Conservation (phyloP, 768 basidiomycete genomes). For the Phanerochaete carnosa region DNA sequence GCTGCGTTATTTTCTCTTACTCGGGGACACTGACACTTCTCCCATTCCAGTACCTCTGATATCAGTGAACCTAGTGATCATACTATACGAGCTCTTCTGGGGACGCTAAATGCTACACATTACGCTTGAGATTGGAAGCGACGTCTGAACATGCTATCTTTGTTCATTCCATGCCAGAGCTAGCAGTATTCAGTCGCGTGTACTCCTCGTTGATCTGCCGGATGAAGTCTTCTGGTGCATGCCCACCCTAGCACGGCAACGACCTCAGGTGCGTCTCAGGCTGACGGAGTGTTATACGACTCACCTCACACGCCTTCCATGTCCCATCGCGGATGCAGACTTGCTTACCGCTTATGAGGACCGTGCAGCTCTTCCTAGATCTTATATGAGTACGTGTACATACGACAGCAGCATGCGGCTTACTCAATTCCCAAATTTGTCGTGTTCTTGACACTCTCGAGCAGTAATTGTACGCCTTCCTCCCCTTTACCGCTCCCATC, state of each 20-base stretch:
- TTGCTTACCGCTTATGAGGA: slow-evolving; percentile 65
- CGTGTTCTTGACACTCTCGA: slow-evolving; percentile 50
- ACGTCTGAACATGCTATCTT: neutral
- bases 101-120: slow-evolving; percentile 18
- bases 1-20: slow-evolving; percentile 5
- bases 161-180: no score
- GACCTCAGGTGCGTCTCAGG: slow-evolving; percentile 1
- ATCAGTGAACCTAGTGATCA: slow-evolving; percentile 80
- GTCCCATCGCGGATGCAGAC: slow-evolving; percentile 74
- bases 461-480: slow-evolving; percentile 65
- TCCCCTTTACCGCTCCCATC: slow-evolving; percentile 59
- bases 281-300: slow-evolving; percentile 15
- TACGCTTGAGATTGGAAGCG: neutral
- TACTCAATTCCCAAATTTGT: slow-evolving; percentile 55
- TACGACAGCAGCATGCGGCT: slow-evolving; percentile 23
- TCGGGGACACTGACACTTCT: neutral
- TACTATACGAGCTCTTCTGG: slow-evolving; percentile 78
- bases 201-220: slow-evolving; percentile 75
- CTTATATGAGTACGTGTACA: slow-evolving; percentile 1
- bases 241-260: slow-evolving; percentile 54
- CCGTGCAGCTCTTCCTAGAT: slow-evolving; percentile 79
- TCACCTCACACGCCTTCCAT: slow-evolving; percentile 80
- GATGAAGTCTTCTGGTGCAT: slow-evolving; percentile 71
- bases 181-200: slow-evolving; percentile 48
- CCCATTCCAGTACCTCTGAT: slow-evolving; percentile 87